phyloP scores from a whole-genome alignment of 192 early-diverging fungal genomes.

The Coemansia sp. region DNA sequence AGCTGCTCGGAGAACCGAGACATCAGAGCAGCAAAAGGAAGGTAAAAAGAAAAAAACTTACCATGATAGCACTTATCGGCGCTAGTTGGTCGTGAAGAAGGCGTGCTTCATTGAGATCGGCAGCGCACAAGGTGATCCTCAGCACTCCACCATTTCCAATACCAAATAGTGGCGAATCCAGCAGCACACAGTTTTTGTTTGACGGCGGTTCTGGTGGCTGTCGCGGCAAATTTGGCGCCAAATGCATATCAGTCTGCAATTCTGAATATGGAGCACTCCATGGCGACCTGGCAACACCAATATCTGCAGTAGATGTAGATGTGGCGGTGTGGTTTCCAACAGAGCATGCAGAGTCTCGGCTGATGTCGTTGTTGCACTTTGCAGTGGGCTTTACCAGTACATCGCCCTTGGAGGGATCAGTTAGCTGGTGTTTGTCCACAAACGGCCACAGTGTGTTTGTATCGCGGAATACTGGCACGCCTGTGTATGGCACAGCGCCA shows the following conservation, averaged over 20 bases:
- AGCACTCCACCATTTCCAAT: slow-evolving; percentile 92
- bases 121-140: slow-evolving; percentile 95
- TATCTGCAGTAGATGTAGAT: background rate
- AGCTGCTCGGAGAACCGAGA: background rate
- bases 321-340: background rate
- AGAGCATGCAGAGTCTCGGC: slow-evolving; percentile 62
- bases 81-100: slow-evolving; percentile 93
- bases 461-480: slow-evolving; percentile 90
- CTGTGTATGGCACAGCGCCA: slow-evolving; percentile 89
- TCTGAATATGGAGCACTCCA: background rate
- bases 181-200: slow-evolving; percentile 73
- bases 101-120: slow-evolving; percentile 88
- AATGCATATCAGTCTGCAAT: background rate
- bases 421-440: slow-evolving; percentile 63
- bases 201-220: slow-evolving; percentile 20
- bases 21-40: background rate
- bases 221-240: background rate
- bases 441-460: slow-evolving; percentile 86
- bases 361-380: slow-evolving; percentile 32
- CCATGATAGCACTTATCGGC: slow-evolving; percentile 87
- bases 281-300: background rate
- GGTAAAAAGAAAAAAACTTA: slow-evolving; percentile 15
- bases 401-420: slow-evolving; percentile 3
- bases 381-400: background rate
- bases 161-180: slow-evolving; percentile 97